Evolutionary conservation across 805 yeast species (phyloP).

Genomic region (Ogataea henricii): DNA sequence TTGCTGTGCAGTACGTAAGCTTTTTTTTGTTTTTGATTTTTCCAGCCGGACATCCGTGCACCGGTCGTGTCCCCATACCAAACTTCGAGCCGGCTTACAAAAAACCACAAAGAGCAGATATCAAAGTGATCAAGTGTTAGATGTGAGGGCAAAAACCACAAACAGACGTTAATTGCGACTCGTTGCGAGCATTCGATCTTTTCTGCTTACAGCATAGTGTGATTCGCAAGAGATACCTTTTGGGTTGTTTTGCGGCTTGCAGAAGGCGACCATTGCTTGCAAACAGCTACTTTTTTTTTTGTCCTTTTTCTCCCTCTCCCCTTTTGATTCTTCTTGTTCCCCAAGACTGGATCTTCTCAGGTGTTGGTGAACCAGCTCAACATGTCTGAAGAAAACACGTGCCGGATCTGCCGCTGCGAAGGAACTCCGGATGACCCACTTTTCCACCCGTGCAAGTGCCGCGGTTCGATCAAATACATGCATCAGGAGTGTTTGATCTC

Average conservation of each 20-base stretch:
- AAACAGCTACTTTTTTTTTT: neutral
- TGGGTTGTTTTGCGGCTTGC: too few relatives aligned
- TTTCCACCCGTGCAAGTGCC: slow-evolving; percentile 88
- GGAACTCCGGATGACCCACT: slow-evolving; percentile 78
- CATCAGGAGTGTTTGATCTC: slow-evolving; percentile 90
- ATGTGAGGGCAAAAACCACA: neutral
- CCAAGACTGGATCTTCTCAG: neutral
- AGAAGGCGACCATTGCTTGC: too few relatives aligned
- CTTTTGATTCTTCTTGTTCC: neutral
- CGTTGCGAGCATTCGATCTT: neutral
- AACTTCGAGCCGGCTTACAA: neutral
- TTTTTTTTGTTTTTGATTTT: too few relatives aligned
- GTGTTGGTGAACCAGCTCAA: neutral
- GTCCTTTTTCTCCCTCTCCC: too few relatives aligned
- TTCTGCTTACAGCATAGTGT: too few relatives aligned
- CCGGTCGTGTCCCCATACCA: neutral
- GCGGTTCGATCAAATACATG: slow-evolving; percentile 89
- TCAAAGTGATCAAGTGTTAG: neutral
- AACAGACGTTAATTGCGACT: neutral
- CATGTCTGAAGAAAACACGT: slow-evolving; percentile 49
- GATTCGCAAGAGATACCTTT: too few relatives aligned
- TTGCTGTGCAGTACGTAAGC: too few relatives aligned
- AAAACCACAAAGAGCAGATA: neutral
- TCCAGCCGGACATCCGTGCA: neutral
- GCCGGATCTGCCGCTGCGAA: slow-evolving; percentile 94